Conservation (phyloP, 345 rosid species). For the Geranium rotundifolium region DNA sequence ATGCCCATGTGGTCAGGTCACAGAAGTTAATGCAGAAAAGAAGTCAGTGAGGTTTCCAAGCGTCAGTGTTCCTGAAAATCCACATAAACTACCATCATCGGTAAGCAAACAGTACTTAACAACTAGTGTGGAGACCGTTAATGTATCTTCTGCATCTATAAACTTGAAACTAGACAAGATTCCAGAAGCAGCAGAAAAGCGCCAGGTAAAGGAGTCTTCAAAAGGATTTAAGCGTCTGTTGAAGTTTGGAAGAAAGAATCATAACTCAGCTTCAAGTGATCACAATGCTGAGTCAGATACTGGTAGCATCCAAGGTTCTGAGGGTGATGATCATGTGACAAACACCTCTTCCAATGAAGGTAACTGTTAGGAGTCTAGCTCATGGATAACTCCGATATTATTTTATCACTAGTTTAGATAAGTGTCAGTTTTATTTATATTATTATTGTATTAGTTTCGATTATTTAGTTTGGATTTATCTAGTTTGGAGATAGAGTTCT, state of each 20-base stretch:
- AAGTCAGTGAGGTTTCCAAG: constrained; percentile 33
- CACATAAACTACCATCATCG: constrained; percentile 54
- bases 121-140: constrained; percentile 23
- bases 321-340: constrained; percentile 15
- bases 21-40: constrained; percentile 21
- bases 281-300: constrained; percentile 22
- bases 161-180: constrained; percentile 39
- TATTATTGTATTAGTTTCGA: no score
- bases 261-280: constrained; percentile 37
- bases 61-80: constrained; percentile 28
- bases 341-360: constrained; percentile 24
- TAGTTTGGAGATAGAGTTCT: no score
- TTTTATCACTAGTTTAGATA: no score
- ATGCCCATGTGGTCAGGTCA: constrained; percentile 31
- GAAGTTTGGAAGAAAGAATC: constrained; percentile 70
- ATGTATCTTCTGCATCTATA: constrained; percentile 31
- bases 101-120: constrained; percentile 22
- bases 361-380: background rate
- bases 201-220: constrained; percentile 50
- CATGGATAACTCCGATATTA: no score
- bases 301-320: constrained; percentile 16
- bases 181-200: constrained; percentile 47
- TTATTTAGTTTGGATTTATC: no score
- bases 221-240: constrained; percentile 58
- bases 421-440: no score